phyloP scores from a whole-genome alignment of 495 filamentous ascomycete genomes.

The Talaromyces adpressus region DNA sequence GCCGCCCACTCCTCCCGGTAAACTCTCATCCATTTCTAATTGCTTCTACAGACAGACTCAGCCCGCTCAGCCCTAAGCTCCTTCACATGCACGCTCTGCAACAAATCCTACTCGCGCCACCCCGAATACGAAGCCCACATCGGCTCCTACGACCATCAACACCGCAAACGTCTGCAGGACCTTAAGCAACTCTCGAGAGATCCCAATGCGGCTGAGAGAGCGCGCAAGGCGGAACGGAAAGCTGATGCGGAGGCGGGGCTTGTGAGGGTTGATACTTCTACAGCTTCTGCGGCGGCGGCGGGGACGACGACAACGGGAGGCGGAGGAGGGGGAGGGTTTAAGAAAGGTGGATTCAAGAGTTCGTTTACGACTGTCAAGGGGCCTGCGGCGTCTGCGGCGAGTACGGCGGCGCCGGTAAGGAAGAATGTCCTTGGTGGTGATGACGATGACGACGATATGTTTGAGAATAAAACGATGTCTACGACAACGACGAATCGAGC shows the following conservation, averaged over 20 bases:
- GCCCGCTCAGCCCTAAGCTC: constrained; percentile 81
- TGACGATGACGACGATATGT: constrained; percentile 27
- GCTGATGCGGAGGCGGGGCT: constrained; percentile 50
- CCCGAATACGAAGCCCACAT: constrained; percentile 59
- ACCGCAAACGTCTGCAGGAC: constrained; percentile 57
- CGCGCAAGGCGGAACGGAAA: constrained; percentile 63
- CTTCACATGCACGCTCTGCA: constrained; percentile 69
- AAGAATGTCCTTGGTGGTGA: constrained; percentile 40
- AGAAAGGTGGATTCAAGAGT: constrained; percentile 58
- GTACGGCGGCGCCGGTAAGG: constrained; percentile 20
- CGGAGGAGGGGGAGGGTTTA: constrained; percentile 42
- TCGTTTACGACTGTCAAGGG: constrained; percentile 47
- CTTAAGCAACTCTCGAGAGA: constrained; percentile 55
- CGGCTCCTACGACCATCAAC: constrained; percentile 54
- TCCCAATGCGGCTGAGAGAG: constrained; percentile 50
- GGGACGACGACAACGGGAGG: constrained; percentile 11
- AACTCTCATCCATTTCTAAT: neutral
- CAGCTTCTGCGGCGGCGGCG: constrained; percentile 10
- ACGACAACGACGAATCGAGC: constrained; percentile 47
- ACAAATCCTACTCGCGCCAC: constrained; percentile 54
- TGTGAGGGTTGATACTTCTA: constrained; percentile 24
- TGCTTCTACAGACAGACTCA: constrained; percentile 58
- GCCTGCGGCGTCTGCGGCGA: constrained; percentile 15
- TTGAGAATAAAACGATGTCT: constrained; percentile 27
- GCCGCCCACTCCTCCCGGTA: neutral